Evolutionary conservation across 441 rosid genomes (phyloP).

Genomic region (Syzygium syzygioides): DNA sequence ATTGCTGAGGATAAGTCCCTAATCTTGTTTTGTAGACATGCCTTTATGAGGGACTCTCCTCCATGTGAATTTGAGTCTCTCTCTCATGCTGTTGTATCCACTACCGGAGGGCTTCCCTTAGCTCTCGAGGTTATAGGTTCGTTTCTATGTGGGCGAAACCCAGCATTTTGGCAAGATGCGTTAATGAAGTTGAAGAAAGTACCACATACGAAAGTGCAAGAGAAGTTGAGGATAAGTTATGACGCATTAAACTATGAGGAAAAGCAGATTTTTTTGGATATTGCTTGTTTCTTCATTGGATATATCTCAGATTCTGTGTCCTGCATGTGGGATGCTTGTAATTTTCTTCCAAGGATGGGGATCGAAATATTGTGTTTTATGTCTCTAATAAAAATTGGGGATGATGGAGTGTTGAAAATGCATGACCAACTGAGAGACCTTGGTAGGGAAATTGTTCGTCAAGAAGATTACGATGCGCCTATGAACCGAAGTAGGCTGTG

Average conservation of each 20-base stretch:
- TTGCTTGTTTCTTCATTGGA: not conserved
- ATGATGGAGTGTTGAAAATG: not conserved
- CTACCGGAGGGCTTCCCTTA: not conserved
- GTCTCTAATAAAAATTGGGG: not conserved
- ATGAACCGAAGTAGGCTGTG: too few species aligned
- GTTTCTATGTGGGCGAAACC: accelerated
- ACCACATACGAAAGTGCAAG: not conserved
- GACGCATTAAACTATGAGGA: accelerated
- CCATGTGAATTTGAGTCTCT: accelerated
- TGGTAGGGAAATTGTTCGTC: not conserved
- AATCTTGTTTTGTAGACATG: not conserved
- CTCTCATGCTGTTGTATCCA: accelerated
- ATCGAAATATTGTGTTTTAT: not conserved
- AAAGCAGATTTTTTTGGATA: not conserved
- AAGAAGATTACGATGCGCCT: accelerated
- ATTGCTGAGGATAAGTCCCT: accelerated
- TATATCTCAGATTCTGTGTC: not conserved
- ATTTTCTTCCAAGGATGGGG: accelerated
- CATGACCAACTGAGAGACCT: not conserved
- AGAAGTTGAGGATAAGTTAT: accelerated
- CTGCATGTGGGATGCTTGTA: accelerated
- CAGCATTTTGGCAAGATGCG: accelerated
- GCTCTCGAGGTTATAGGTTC: not conserved
- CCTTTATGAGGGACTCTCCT: not conserved
- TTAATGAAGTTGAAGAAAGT: accelerated